Evolutionary conservation across 306 rosid species (phyloP).

Genomic region (Vachellia collinsii): DNA sequence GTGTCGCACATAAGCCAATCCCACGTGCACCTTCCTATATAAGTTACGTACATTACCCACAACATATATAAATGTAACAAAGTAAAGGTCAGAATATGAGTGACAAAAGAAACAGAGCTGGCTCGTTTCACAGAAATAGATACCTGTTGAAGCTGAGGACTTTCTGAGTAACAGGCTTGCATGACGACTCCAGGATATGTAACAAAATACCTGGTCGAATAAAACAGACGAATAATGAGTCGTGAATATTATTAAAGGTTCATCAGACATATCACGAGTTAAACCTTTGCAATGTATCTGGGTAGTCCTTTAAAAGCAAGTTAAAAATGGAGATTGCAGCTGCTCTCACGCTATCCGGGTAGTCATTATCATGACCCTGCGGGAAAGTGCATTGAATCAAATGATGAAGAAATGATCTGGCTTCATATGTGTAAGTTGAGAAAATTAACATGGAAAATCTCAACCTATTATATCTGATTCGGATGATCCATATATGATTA

Average conservation of each 20-base stretch:
- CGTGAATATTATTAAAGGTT: not conserved
- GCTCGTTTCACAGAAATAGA: not conserved
- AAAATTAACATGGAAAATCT: not conserved
- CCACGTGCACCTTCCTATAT: conserved; percentile 38
- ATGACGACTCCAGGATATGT: conserved; percentile 7
- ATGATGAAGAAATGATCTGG: not conserved
- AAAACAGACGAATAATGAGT: not conserved
- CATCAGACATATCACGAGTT: not conserved
- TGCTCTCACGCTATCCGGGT: conserved; percentile 19
- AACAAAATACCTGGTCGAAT: conserved; percentile 27
- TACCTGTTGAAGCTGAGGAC: conserved; percentile 27
- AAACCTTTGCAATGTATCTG: conserved; percentile 28
- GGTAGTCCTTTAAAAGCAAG: conserved; percentile 14
- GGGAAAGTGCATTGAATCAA: not conserved
- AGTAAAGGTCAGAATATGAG: not conserved
- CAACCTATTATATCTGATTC: no score
- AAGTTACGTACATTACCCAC: not conserved
- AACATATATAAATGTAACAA: not conserved
- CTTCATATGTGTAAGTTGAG: not conserved
- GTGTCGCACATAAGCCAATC: conserved; percentile 35
- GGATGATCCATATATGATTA: no score
- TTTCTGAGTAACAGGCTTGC: not conserved
- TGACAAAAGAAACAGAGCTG: conserved; percentile 9
- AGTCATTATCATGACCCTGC: conserved; percentile 12
- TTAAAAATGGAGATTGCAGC: conserved; percentile 30